phyloP scores from a whole-genome alignment of 805 yeast species.

The Yamadazyma laniorum region DNA sequence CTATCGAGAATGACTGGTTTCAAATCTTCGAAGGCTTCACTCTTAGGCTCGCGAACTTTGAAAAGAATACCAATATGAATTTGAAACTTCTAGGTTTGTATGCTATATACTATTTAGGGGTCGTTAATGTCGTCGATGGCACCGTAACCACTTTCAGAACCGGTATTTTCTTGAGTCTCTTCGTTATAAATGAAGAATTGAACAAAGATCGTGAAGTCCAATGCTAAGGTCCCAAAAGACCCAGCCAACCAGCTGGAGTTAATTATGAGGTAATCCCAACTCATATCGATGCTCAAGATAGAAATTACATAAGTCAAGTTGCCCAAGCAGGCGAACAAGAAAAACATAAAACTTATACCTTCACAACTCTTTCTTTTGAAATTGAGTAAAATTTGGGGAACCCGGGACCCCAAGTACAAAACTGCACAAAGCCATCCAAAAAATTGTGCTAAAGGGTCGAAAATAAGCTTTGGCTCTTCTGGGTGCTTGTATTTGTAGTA shows the following conservation, averaged over 20 bases:
- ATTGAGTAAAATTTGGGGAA: constrained; percentile 89
- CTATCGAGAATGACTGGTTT: too few species aligned
- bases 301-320: constrained; percentile 88
- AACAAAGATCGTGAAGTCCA: constrained; percentile 80
- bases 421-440: constrained; percentile 83
- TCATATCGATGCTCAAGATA: constrained; percentile 71
- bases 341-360: constrained; percentile 90
- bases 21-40: too few species aligned
- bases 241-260: constrained; percentile 95
- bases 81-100: too few species aligned
- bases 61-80: too few species aligned
- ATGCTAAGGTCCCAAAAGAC: constrained; percentile 76
- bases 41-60: too few species aligned
- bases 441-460: constrained; percentile 77
- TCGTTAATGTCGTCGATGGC: constrained; percentile 5
- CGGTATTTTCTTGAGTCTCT: constrained; percentile 11
- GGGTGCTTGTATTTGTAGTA: constrained; percentile 36
- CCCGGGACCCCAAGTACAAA: constrained; percentile 79
- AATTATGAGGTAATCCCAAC: constrained; percentile 66
- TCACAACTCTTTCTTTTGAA: constrained; percentile 88
- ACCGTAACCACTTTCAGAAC: constrained; percentile 3
- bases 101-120: background rate
- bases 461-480: constrained; percentile 45
- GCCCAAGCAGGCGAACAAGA: constrained; percentile 92
- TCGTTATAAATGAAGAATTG: constrained; percentile 81